phyloP scores from a whole-genome alignment of 352 stramenopile species.

The Phytophthora foliorum region DNA sequence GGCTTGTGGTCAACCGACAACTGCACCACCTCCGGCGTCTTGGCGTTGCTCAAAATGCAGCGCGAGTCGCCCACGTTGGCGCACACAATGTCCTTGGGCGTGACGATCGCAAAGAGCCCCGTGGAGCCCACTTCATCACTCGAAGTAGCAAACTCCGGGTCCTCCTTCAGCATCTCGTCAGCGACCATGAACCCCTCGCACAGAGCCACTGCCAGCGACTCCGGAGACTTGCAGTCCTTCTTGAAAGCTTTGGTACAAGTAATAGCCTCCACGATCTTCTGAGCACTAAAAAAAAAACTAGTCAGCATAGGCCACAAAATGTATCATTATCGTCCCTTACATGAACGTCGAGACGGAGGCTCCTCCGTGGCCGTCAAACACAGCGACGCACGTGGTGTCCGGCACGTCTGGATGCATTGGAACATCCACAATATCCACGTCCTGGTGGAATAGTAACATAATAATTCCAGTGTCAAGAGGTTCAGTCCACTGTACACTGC shows the following conservation, averaged over 20 bases:
- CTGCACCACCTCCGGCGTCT: conserved; percentile 76
- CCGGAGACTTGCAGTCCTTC: conserved; percentile 72
- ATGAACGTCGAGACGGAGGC: conserved; percentile 71
- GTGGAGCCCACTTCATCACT: conserved; percentile 89
- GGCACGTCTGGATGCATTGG: conserved; percentile 66
- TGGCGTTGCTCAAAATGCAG: conserved; percentile 84
- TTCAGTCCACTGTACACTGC: background rate
- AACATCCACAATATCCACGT: conserved; percentile 79
- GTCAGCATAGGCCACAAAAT: conserved; percentile 5
- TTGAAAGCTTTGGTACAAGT: conserved; percentile 79
- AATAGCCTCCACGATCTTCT: conserved; percentile 74
- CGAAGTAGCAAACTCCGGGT: conserved; percentile 66
- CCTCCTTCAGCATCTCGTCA: conserved; percentile 78
- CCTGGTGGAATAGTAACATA: conserved; percentile 39
- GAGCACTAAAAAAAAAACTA: conserved; percentile 51
- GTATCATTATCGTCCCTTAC: conserved; percentile 45
- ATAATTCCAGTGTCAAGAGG: conserved; percentile 11
- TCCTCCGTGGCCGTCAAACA: conserved; percentile 90
- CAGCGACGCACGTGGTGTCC: conserved; percentile 73
- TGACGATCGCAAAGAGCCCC: conserved; percentile 84
- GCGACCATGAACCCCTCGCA: conserved; percentile 79
- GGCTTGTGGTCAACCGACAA: conserved; percentile 91
- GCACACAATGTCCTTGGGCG: conserved; percentile 82
- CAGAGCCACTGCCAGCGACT: conserved; percentile 78
- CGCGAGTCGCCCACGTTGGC: conserved; percentile 90